phyloP scores from a whole-genome alignment of 306 rosid species.

The Glycine soja region DNA sequence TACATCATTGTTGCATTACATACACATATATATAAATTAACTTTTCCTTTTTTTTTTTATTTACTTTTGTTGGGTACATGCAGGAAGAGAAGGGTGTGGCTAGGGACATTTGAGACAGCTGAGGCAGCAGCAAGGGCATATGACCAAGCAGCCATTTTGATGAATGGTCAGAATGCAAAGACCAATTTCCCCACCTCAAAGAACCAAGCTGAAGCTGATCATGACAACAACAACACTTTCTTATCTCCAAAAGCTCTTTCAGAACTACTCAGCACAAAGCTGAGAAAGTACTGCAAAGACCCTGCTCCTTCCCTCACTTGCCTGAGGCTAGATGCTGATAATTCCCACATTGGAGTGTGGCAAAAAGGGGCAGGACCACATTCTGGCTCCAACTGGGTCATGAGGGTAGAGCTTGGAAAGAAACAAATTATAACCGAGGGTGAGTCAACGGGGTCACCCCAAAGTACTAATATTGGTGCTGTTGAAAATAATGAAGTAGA shows the following conservation, averaged over 20 bases:
- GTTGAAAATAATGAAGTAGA: conserved; percentile 28
- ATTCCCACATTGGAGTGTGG: conserved; percentile 97
- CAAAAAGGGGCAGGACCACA: conserved; percentile 85
- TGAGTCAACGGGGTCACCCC: conserved; percentile 2
- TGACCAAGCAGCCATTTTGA: conserved; percentile 93
- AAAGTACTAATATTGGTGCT: not conserved
- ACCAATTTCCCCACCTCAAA: conserved; percentile 73
- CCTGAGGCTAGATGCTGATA: conserved; percentile 87
- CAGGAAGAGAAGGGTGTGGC: conserved; percentile 98
- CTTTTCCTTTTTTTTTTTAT: not conserved
- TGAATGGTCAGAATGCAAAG: conserved; percentile 95
- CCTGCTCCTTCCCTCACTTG: conserved; percentile 97
- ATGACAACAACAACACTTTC: conserved; percentile 40
- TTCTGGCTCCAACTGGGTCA: conserved; percentile 87
- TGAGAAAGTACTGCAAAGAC: conserved; percentile 80
- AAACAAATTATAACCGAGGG: conserved; percentile 43
- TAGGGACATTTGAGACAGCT: conserved; percentile 97
- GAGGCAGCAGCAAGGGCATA: conserved; percentile 98
- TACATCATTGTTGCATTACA: not conserved
- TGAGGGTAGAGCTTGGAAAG: conserved; percentile 88
- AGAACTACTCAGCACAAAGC: conserved; percentile 87
- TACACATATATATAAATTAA: not conserved
- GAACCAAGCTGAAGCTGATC: conserved; percentile 37
- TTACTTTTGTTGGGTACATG: not conserved
- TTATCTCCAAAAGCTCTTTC: conserved; percentile 83